phyloP scores from a whole-genome alignment of 805 yeast genomes.

The Saccharomycopsis amapae region DNA sequence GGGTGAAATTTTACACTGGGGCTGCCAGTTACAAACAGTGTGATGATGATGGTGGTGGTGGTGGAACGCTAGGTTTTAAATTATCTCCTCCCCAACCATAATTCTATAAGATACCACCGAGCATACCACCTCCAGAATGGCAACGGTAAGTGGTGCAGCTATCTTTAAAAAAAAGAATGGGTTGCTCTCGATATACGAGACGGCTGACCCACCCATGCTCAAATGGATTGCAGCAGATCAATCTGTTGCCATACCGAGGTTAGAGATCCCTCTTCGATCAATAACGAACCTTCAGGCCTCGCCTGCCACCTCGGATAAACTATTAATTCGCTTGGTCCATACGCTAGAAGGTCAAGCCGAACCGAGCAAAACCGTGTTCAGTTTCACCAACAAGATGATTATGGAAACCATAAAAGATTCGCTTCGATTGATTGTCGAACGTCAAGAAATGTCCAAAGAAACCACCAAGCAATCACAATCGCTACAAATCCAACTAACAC shows the following conservation, averaged over 20 bases:
- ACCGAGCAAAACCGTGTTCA: conserved; percentile 38
- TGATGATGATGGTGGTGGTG: no score
- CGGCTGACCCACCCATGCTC: conserved; percentile 46
- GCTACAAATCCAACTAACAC: conserved; percentile 9
- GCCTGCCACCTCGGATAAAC: conserved; percentile 55
- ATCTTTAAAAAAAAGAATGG: conserved; percentile 30
- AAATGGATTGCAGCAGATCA: conserved; percentile 54
- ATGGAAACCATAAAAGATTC: conserved; percentile 69
- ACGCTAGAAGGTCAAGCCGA: conserved; percentile 27
- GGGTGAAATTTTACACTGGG: no score
- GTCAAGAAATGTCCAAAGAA: conserved; percentile 42
- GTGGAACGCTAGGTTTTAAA: no score
- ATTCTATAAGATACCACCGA: no score
- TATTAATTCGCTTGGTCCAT: conserved; percentile 55
- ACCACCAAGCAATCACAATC: conserved; percentile 10
- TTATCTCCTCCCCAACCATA: no score
- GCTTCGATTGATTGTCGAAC: conserved; percentile 59
- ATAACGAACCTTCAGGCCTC: conserved; percentile 58
- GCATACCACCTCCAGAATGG: no score
- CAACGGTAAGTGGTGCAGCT: conserved; percentile 20
- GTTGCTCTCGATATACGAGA: conserved; percentile 48
- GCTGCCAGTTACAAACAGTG: no score
- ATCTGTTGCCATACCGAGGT: conserved; percentile 31
- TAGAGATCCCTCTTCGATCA: conserved; percentile 37
- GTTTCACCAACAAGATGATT: conserved; percentile 64